Percentiles rank a stretch among this genome's conserved stretches.
Conservation (phyloP, 164 flowering plant genomes). For the Saururus chinensis region DNA sequence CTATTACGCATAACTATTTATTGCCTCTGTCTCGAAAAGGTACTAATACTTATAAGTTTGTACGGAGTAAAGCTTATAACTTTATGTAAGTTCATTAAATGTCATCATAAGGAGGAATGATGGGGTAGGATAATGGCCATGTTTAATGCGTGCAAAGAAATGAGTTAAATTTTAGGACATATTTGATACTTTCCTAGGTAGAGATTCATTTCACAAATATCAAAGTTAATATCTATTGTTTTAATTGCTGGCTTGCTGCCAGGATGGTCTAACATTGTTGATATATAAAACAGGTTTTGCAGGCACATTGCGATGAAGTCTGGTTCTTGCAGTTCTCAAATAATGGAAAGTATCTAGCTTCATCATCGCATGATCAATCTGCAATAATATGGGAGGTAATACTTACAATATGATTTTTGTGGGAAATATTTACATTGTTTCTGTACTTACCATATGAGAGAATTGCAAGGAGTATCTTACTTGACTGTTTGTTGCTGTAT, state of each 20-base stretch:
- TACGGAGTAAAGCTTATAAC: not conserved
- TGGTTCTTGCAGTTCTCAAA: constrained; percentile 63
- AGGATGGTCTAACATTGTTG: not conserved
- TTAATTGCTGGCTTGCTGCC: not conserved
- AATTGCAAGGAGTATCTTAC: not conserved
- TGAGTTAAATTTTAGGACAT: no score
- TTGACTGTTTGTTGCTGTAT: no score
- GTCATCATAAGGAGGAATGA: no score
- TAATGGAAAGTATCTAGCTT: constrained; percentile 52
- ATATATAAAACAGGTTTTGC: constrained; percentile 26
- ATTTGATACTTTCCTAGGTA: no score
- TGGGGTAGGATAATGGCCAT: no score
- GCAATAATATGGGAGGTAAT: constrained; percentile 61
- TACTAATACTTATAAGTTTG: not conserved
- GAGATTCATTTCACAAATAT: no score
- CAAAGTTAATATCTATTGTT: not conserved
- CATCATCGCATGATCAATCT: constrained; percentile 40
- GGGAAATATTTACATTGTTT: no score
- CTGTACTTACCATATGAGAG: not conserved
- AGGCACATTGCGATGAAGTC: constrained; percentile 43
- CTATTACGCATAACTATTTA: not conserved
- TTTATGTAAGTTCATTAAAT: not conserved
- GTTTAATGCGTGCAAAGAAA: no score
- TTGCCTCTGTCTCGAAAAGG: not conserved
- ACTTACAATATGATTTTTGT: not conserved